Conservation (phyloP, 768 basidiomycete species). For the Gautieria morchelliformis region DNA sequence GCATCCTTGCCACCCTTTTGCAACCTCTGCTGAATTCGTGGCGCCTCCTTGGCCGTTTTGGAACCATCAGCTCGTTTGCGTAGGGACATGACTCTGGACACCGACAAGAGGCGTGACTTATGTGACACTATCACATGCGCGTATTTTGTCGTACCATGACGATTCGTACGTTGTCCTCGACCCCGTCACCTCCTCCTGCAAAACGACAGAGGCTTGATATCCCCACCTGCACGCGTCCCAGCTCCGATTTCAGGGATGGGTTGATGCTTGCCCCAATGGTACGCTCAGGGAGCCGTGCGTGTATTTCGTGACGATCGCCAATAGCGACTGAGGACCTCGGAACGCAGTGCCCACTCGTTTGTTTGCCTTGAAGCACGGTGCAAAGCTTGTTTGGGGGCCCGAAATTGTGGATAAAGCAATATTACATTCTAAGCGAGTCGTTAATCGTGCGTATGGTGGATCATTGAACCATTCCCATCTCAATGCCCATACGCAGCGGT, state of each 20-base stretch:
- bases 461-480: neutral
- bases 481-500: constrained; percentile 36
- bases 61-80: constrained; percentile 3
- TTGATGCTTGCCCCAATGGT: constrained; percentile 99
- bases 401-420: constrained; percentile 97
- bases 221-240: constrained; percentile 37
- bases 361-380: constrained; percentile 85
- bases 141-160: neutral
- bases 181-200: constrained; percentile 12
- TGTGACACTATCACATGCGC: neutral
- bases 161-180: neutral
- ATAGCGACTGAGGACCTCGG: constrained; percentile 11
- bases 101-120: neutral
- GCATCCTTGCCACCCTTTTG: constrained; percentile 1
- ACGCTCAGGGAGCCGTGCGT: constrained; percentile 78
- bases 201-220: constrained; percentile 43
- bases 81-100: neutral
- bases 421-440: constrained; percentile 68
- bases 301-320: neutral
- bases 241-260: constrained; percentile 77
- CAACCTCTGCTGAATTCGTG: constrained; percentile 8
- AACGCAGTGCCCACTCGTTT: constrained; percentile 72
- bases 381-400: constrained; percentile 91
- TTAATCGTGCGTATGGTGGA: constrained; percentile 60
- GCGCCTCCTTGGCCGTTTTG: neutral